Evolutionary conservation across 108 stramenopile genomes (phyloP), one percentile per base, ranked within the genome.

Genomic region (Pseudonitzschia multiseries): DNA sequence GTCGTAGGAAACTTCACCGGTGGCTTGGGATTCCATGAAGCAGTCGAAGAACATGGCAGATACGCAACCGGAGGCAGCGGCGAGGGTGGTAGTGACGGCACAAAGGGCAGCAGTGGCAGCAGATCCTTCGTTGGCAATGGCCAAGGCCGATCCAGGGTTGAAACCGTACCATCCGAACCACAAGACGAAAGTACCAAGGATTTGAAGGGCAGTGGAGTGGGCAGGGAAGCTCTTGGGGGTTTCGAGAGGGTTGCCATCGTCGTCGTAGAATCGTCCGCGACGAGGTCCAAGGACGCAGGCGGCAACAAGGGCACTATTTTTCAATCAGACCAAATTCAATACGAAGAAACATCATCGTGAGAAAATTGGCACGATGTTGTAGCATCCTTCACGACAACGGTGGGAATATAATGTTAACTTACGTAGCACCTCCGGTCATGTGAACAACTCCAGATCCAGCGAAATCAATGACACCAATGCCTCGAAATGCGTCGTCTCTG

Each of bases 91-190:
- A 70, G 93, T 98, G 63, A 97, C 96, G 26, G 93, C 93, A 56
- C 78, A 83, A 26, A 88, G 81, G 12, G 91, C 86, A 22, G 91
- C 83, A 52, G 83, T 81, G 26, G 73, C 78, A 33, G 81, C 81
- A 73, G 85, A 80, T 44, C 54, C 79, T 26, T 68, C 28, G 67
- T 75, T 83, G 57, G 83, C 83, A 72, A 95, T 93, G 72, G 66
- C 76, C 51, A 91, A 74, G 43, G 90, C 89, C 18, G 93, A 94
- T 50, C 90, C 93, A 40, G 89, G 80, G 86, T 95, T 95, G 89
- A 97, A 97, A 59, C 94, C 95, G 67, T 93, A 95, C 95, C 97
- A 95, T 70, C 93, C 89, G 72, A 94, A 87, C 94, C 94, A 95
- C 10, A 97, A 81, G 70, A 97, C 83, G 72, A 97, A 88, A 32